Percentiles rank a stretch among this genome's conserved stretches.
Evolutionary conservation across 2,329 filamentous ascomycete genomes (phyloP).

Genomic region (Calonectria ilicicola): DNA sequence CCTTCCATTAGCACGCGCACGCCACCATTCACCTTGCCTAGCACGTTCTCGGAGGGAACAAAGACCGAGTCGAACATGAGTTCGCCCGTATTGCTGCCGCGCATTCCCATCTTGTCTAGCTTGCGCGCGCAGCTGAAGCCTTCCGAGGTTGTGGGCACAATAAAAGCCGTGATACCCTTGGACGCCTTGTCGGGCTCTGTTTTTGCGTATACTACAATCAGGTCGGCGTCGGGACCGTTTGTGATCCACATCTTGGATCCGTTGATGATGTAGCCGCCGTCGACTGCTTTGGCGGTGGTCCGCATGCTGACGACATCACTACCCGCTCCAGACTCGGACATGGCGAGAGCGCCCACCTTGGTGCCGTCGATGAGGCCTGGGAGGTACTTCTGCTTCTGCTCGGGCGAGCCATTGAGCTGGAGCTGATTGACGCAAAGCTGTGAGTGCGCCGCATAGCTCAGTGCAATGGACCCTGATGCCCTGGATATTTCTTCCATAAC

Average conservation of each 20-base stretch:
- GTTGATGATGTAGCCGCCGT: conserved; percentile 87
- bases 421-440: conserved; percentile 98
- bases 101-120: conserved; percentile 98
- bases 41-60: conserved; percentile 83
- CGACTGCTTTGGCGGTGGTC: conserved; percentile 81
- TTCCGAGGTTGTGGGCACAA: conserved; percentile 77
- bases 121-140: conserved; percentile 92
- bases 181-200: conserved; percentile 83
- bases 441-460: conserved; percentile 95
- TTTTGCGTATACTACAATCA: conserved; percentile 97
- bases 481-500: conserved; percentile 96
- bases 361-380: conserved; percentile 85
- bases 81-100: conserved; percentile 95
- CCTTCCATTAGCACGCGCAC: conserved; percentile 96
- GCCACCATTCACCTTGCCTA: conserved; percentile 84
- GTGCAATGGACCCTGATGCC: conserved; percentile 84
- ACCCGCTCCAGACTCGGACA: conserved; percentile 92
- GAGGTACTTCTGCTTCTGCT: conserved; percentile 85
- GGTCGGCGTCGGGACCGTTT: conserved; percentile 94
- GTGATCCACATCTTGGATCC: conserved; percentile 99
- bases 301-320: conserved; percentile 98
- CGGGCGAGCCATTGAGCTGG: conserved; percentile 83
- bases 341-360: conserved; percentile 88
- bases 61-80: conserved; percentile 92
- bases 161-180: conserved; percentile 95